A percentile compares a stretch with the other conserved stretches of the same genome.
phyloP scores from a whole-genome alignment of 805 yeast species.

The Lipomyces anomalus region DNA sequence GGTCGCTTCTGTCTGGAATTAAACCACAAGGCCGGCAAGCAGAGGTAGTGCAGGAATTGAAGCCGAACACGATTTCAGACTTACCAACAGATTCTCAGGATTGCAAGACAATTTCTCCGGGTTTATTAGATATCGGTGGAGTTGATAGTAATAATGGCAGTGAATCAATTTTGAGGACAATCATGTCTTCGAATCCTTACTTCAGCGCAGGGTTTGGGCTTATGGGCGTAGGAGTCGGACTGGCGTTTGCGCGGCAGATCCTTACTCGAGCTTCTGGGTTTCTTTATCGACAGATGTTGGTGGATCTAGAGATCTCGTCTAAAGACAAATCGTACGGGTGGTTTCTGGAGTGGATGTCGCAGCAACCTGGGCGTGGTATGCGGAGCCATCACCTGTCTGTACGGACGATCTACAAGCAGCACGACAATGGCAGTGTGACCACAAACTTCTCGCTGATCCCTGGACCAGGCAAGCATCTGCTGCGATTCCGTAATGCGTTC shows the following conservation, averaged over 20 bases:
- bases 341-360: constrained; percentile 90
- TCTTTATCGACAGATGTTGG: constrained; percentile 74
- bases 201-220: constrained; percentile 99
- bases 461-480: constrained; percentile 92
- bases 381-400: constrained; percentile 70
- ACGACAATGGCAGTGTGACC: constrained; percentile 84
- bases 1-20: too few relatives aligned
- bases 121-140: too few relatives aligned
- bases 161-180: too few relatives aligned
- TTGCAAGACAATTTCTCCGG: too few relatives aligned
- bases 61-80: too few relatives aligned
- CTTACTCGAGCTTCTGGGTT: constrained; percentile 57
- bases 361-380: constrained; percentile 13
- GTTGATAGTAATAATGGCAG: too few relatives aligned
- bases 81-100: too few relatives aligned
- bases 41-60: too few relatives aligned
- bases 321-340: constrained; percentile 90
- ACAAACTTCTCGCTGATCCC: constrained; percentile 90
- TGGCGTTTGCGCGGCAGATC: constrained; percentile 72
- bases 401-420: constrained; percentile 79
- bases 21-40: too few relatives aligned
- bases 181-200: too few relatives aligned
- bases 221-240: constrained; percentile 87
- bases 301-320: constrained; percentile 87
- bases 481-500: constrained; percentile 78